Evolutionary conservation across 148 eudicot species (phyloP).

Genomic region (Gaultheria prostrata): DNA sequence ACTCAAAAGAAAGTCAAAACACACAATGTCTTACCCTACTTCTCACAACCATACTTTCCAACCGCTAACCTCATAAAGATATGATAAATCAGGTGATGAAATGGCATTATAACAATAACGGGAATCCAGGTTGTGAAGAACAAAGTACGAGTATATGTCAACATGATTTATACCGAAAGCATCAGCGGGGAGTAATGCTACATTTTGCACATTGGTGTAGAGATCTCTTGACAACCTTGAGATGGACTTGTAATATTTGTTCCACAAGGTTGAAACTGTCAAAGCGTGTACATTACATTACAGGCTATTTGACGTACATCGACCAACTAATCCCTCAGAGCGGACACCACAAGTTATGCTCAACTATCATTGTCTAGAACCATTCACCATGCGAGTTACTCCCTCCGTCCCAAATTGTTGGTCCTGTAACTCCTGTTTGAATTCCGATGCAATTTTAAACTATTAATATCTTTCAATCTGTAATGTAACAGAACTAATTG

Average conservation of each 20-base stretch:
- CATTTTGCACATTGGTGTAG: not conserved
- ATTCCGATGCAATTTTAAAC: no score
- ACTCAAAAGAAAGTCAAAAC: not conserved
- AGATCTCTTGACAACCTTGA: not conserved
- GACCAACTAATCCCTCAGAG: not conserved
- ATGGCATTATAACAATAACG: not conserved
- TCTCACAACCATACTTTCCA: not conserved
- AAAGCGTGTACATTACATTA: not conserved
- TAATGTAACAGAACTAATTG: no score
- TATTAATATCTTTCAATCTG: no score
- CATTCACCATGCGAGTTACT: not conserved
- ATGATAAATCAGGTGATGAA: not conserved
- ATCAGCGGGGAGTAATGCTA: not conserved
- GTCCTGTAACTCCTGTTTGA: no score
- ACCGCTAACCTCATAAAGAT: not conserved
- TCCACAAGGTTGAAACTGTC: not conserved
- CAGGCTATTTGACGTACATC: not conserved
- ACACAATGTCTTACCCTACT: not conserved
- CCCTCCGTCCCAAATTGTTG: no score
- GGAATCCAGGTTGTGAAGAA: not conserved
- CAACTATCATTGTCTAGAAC: not conserved
- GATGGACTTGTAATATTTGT: not conserved
- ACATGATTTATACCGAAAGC: not conserved
- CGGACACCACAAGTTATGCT: not conserved
- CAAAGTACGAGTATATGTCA: not conserved